A percentile compares a stretch with the other conserved stretches of the same genome.
Evolutionary conservation across 768 basidiomycete genomes (phyloP).

Genomic region (Kwoniella sp.): DNA sequence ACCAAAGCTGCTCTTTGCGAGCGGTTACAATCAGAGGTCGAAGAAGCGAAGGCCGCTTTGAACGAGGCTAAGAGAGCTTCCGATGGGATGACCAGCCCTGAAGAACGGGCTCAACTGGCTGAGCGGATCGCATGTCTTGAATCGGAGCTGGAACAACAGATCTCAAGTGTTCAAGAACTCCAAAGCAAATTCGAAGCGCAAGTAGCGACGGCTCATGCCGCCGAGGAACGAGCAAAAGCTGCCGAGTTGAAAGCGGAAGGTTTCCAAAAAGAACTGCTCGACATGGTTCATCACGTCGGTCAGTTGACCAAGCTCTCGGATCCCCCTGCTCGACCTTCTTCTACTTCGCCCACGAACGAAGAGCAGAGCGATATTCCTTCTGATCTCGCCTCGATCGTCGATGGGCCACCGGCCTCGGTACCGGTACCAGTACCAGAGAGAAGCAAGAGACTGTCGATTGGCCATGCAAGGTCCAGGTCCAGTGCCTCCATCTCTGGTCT

Average conservation of each 20-base stretch:
- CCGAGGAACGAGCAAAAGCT: background rate
- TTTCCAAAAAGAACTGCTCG: constrained; percentile 17
- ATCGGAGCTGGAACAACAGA: constrained; percentile 3
- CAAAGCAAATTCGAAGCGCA: background rate
- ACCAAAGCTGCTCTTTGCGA: constrained; percentile 1
- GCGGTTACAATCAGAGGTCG: constrained; percentile 3
- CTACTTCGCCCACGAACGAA: background rate
- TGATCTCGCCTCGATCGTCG: constrained; percentile 4
- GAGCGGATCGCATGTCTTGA: constrained; percentile 3
- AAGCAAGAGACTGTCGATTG: constrained; percentile 13
- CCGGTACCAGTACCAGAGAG: constrained; percentile 4
- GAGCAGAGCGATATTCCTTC: constrained; percentile 12
- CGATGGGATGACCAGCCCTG: background rate
- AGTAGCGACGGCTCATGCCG: background rate
- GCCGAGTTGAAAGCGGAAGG: constrained; percentile 13
- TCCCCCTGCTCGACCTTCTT: constrained; percentile 9
- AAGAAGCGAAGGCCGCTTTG: background rate
- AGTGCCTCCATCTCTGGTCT: constrained; percentile 1
- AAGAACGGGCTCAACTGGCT: constrained; percentile 2
- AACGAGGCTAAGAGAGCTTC: background rate
- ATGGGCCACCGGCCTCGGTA: background rate
- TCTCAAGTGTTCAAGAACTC: background rate
- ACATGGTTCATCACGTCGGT: constrained; percentile 22
- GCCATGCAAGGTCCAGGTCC: constrained; percentile 22
- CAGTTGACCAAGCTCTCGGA: constrained; percentile 17